A percentile compares a stretch with the other conserved stretches of the same genome.
Evolutionary conservation across 257 asterid genomes (phyloP).

Genomic region (Nicotiana tomentosiformis): DNA sequence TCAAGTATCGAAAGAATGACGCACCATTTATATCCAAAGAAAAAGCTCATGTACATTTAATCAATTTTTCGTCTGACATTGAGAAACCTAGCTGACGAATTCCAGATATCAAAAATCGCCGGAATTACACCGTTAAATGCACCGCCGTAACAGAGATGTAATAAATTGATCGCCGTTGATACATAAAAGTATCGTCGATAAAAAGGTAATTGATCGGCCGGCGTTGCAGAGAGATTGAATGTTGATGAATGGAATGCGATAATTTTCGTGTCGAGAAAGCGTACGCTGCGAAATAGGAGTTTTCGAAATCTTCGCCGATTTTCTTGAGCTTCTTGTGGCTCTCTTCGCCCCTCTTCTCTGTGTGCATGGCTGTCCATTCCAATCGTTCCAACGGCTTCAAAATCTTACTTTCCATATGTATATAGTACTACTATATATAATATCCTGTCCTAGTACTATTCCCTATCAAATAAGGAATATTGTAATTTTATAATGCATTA

Average conservation of each 20-base stretch:
- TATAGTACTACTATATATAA: too few species aligned
- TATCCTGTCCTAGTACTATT: too few species aligned
- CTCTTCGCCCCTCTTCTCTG: not conserved
- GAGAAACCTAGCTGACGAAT: not conserved
- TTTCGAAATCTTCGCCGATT: slow-evolving; percentile 55
- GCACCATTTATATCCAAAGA: slow-evolving; percentile 3
- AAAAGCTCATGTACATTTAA: not conserved
- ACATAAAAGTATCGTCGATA: not conserved
- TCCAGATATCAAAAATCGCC: not conserved
- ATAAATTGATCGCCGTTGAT: not conserved
- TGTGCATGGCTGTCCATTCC: not conserved
- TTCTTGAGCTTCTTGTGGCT: slow-evolving; percentile 25
- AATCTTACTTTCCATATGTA: not conserved
- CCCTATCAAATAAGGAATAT: too few species aligned
- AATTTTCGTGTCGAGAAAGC: slow-evolving; percentile 39
- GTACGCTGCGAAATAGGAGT: slow-evolving; percentile 55
- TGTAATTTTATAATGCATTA: too few species aligned
- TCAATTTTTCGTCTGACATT: not conserved
- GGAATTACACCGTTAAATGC: not conserved
- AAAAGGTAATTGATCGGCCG: not conserved
- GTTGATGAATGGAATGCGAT: slow-evolving; percentile 22
- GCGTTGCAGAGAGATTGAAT: slow-evolving; percentile 17
- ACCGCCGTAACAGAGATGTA: not conserved
- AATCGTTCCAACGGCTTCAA: not conserved
- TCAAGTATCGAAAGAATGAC: not conserved